These are phyloP conservation scores for Herpotrichia juniperi DNA, from an alignment of 2,329 filamentous ascomycete species.

Conservation along the genomic window DNA sequence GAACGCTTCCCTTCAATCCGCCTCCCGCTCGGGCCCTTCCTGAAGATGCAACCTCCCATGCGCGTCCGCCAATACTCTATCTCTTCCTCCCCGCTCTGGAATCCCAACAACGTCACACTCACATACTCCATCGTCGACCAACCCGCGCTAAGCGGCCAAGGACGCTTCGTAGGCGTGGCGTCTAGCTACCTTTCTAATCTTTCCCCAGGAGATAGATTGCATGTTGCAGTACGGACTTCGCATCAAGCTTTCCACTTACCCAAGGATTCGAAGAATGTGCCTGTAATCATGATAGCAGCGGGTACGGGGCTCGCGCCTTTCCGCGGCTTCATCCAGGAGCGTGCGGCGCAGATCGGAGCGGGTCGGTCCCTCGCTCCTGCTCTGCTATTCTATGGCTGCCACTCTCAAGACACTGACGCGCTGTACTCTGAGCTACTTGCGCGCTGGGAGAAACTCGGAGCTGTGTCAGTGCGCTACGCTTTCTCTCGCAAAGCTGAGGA, in stretches of 20 bases:
- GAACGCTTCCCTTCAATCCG: constrained; percentile 64
- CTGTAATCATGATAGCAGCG: constrained; percentile 49
- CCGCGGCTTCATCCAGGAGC: constrained; percentile 50
- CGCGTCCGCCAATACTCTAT: constrained; percentile 81
- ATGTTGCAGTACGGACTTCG: constrained; percentile 49
- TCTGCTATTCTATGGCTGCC: constrained; percentile 71
- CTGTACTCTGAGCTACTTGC: constrained; percentile 66
- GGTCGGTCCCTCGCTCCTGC: constrained; percentile 64
- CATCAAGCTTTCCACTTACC: constrained; percentile 53
- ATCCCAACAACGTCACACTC: constrained; percentile 64
- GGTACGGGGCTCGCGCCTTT: constrained; percentile 53
- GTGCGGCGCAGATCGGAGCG: constrained; percentile 48
- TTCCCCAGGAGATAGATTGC: constrained; percentile 48
- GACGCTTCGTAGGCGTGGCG: constrained; percentile 52
- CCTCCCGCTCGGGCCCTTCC: constrained; percentile 69
- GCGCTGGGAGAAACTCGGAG: constrained; percentile 65
- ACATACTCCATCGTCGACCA: constrained; percentile 71
- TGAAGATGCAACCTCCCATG: constrained; percentile 77
- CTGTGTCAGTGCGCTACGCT: constrained; percentile 66
- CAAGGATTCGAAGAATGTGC: constrained; percentile 46
- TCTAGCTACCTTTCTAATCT: constrained; percentile 51
- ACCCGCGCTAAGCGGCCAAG: constrained; percentile 54
- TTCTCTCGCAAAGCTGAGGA: constrained; percentile 56
- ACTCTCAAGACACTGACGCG: constrained; percentile 60
- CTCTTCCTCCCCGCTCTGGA: constrained; percentile 72